phyloP scores from a whole-genome alignment of 345 rosid species.

The Gossypium ekmanianum region DNA sequence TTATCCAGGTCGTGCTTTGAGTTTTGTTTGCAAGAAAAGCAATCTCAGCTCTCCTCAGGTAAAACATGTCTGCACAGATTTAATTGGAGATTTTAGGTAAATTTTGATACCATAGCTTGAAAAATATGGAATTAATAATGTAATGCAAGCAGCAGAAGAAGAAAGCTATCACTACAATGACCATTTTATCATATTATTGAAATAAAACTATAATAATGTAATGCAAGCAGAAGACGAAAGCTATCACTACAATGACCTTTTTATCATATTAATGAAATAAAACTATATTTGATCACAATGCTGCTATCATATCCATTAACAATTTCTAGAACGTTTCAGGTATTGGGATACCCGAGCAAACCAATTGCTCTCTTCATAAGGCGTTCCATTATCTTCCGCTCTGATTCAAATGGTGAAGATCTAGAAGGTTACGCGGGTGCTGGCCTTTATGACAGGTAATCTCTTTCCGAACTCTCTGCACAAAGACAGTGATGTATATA shows the following conservation, averaged over 20 bases:
- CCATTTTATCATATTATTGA: not conserved
- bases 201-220: not conserved
- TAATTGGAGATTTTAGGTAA: not conserved
- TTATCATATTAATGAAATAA: not conserved
- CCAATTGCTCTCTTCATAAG: slow-evolving; percentile 86
- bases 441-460: slow-evolving; percentile 97
- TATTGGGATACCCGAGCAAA: slow-evolving; percentile 97
- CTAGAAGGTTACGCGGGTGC: slow-evolving; percentile 99
- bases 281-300: not conserved
- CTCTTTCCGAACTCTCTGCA: not conserved
- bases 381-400: slow-evolving; percentile 83
- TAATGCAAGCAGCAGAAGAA: not conserved
- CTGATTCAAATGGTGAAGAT: slow-evolving; percentile 98
- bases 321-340: slow-evolving; percentile 37
- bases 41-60: slow-evolving; percentile 76
- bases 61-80: slow-evolving; percentile 6
- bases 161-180: not conserved
- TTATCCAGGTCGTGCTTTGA: slow-evolving; percentile 96
- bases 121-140: not conserved
- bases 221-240: not conserved
- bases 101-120: not conserved
- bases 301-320: slow-evolving; percentile 14
- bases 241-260: not conserved
- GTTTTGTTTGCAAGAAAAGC: slow-evolving; percentile 79
- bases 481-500: not conserved